Evolutionary conservation across 306 rosid species (phyloP), one percentile per base, ranked within the genome.

Genomic region (Vigna trinervia): DNA sequence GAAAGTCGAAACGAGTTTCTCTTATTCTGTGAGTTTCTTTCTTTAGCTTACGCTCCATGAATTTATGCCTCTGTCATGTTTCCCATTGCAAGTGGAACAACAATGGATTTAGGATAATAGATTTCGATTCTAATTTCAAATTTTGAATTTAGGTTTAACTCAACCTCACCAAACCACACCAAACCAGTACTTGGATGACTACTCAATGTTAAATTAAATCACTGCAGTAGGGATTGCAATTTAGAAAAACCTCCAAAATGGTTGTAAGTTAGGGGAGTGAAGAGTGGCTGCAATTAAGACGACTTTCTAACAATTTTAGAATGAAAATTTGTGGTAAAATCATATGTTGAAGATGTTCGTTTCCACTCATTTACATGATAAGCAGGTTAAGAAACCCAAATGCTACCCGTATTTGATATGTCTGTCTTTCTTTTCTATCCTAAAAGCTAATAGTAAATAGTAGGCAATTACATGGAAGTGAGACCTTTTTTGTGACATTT

Each of bases 21-120:
- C 87, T 38, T 22, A 78, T 79, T 67, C 85, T 81, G 97, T 90
- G 80, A 88, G 92, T 83, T 74, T 38, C 45, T 28, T 53, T 5
- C 7, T 17, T 50, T 36, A 47, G 28, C 15, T 8, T 9, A n/a
- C n/a, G 54, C 46, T 43, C 28, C n/a, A 20, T 36, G 8, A 7
- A 68, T 51, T 6, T 14, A 62, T 20, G 57, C 23, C 43, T 30
- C 10, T 41, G 46, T 8, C 26, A 39, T 22, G 53, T 32, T 28
- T 28, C 30, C 30, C 30, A 28, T 28, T 41, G 46, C 12, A 41
- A 9, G 12, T 41, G 12, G 46, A 41, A 9, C 46, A 41, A 41
- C 46, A 41, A 41, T 41, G 46, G 1, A 41, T 41, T 41, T 9
- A 39, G 45, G 45, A 8, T 39, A 39, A 8, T 39, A 39, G 45